Percentiles rank a stretch among this genome's conserved stretches.
Conservation (phyloP, 2,329 filamentous ascomycete genomes). For the Xylariaceae sp. region DNA sequence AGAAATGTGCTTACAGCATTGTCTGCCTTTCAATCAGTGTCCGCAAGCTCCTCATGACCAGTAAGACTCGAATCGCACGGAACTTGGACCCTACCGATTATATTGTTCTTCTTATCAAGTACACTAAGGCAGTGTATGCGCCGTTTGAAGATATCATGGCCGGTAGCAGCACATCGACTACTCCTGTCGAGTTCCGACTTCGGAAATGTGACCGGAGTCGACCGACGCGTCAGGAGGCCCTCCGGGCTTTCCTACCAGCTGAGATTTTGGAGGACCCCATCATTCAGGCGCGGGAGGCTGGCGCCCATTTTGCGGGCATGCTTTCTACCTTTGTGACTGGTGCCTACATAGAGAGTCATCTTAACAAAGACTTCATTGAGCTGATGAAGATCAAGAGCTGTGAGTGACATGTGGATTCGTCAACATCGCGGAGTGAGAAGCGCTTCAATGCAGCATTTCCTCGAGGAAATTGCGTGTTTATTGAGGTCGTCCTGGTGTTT, state of each 20-base stretch:
- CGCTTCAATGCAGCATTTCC: background rate
- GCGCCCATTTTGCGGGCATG: conserved; percentile 2
- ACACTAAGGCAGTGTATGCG: conserved; percentile 53
- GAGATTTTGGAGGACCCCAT: background rate
- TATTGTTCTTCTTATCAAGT: conserved; percentile 65
- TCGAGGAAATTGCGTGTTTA: background rate
- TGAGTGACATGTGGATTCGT: background rate
- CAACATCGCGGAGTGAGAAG: background rate
- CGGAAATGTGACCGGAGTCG: conserved; percentile 70
- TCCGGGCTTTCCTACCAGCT: conserved; percentile 40
- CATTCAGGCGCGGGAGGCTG: conserved; percentile 8
- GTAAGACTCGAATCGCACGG: conserved; percentile 74
- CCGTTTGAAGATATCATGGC: conserved; percentile 49
- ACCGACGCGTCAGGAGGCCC: conserved; percentile 52
- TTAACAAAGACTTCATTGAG: conserved; percentile 58
- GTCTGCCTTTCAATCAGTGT: conserved; percentile 66
- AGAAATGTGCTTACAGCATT: conserved; percentile 38
- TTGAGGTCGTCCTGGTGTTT: background rate
- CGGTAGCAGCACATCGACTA: conserved; percentile 27
- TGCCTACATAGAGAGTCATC: conserved; percentile 60
- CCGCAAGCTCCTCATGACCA: conserved; percentile 64
- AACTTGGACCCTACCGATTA: conserved; percentile 61
- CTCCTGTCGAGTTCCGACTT: conserved; percentile 52
- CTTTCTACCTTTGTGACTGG: conserved; percentile 64
- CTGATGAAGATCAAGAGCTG: conserved; percentile 55